These are phyloP conservation scores for Forsythia suspensa DNA, from an alignment of 257 asterid species.

Conservation along the genomic window DNA sequence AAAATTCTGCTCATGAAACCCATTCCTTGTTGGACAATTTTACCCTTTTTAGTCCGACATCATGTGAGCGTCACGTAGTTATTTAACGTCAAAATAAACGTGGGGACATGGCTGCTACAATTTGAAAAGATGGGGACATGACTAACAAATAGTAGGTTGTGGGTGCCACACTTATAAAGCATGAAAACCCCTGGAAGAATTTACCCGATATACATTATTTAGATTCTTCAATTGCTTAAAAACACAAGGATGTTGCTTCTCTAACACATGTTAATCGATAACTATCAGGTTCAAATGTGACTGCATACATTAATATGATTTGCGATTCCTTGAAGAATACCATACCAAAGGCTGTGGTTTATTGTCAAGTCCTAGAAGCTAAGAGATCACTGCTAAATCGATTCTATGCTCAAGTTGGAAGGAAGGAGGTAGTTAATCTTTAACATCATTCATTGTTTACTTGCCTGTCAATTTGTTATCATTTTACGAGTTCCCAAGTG, in stretches of 20 bases:
- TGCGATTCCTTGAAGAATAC: constrained; percentile 79
- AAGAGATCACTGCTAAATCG: constrained; percentile 67
- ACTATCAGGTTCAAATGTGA: constrained; percentile 73
- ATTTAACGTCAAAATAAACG: too few species aligned
- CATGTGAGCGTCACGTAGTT: too few species aligned
- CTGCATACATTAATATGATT: constrained; percentile 77
- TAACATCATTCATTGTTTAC: neutral
- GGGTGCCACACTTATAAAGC: too few species aligned
- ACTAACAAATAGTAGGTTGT: too few species aligned
- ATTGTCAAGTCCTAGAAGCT: constrained; percentile 94
- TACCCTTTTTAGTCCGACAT: too few species aligned
- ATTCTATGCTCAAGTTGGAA: constrained; percentile 84
- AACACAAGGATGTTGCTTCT: neutral
- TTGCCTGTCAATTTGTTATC: neutral
- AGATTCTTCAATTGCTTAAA: neutral
- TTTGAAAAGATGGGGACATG: too few species aligned
- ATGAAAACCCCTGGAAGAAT: too few species aligned
- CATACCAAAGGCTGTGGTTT: constrained; percentile 97
- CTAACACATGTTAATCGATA: constrained; percentile 17
- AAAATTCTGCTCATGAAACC: too few species aligned
- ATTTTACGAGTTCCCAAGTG: neutral
- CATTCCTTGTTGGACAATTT: too few species aligned
- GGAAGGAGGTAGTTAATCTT: constrained; percentile 71
- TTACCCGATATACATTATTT: neutral
- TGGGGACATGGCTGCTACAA: too few species aligned